Evolutionary conservation across 371 early-diverging fungal genomes (phyloP).

Genomic region (Rhizopus sp.): DNA sequence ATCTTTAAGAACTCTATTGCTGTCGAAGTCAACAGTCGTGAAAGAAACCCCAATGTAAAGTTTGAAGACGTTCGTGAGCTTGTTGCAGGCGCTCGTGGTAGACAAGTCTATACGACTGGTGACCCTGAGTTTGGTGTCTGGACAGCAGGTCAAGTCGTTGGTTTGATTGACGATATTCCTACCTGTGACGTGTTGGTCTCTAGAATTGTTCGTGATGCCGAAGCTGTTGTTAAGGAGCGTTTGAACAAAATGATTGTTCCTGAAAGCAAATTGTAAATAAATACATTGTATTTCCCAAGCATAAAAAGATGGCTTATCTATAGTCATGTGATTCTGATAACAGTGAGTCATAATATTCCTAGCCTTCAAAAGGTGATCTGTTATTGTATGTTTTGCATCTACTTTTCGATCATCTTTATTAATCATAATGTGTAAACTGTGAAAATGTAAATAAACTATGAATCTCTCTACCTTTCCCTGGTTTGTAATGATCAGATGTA

Average conservation of each 20-base stretch:
- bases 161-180: constrained; percentile 77
- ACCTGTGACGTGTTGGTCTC: constrained; percentile 65
- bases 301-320: neutral
- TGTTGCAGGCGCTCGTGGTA: constrained; percentile 72
- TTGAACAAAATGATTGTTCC: constrained; percentile 18
- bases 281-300: neutral
- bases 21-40: constrained; percentile 67
- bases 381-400: no score
- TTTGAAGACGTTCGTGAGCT: constrained; percentile 71
- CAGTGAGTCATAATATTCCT: no score
- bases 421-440: no score
- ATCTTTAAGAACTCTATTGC: constrained; percentile 78
- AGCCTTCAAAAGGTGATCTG: no score
- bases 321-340: neutral
- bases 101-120: constrained; percentile 69
- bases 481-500: no score
- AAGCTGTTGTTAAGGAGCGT: constrained; percentile 41
- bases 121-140: constrained; percentile 76
- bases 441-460: no score
- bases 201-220: constrained; percentile 62
- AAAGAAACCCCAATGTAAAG: constrained; percentile 57
- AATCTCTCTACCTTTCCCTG: no score
- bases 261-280: constrained; percentile 22
- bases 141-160: constrained; percentile 77
- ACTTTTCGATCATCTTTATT: no score